Conservation (phyloP, 140 eudicot genomes). For the Ambrosia hybrid region DNA sequence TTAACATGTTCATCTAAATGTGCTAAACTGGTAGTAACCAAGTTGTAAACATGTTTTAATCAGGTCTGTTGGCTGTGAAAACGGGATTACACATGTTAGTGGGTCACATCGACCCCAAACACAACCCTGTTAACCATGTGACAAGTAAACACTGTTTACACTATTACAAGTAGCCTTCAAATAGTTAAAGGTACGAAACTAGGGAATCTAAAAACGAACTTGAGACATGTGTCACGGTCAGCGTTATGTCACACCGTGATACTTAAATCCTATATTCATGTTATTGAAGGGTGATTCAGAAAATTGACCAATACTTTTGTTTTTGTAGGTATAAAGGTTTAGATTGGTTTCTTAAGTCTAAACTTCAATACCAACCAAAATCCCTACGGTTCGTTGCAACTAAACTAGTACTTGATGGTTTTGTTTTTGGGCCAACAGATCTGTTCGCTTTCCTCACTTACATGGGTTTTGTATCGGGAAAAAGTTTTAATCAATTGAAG, state of each 20-base stretch:
- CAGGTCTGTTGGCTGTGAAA: too few species aligned
- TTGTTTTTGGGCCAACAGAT: conserved; percentile 80
- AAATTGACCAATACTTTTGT: background rate
- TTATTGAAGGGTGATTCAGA: background rate
- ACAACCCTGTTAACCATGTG: too few species aligned
- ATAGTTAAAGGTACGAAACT: too few species aligned
- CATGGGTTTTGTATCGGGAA: conserved; percentile 86
- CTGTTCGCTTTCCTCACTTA: conserved; percentile 69
- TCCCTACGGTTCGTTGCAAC: conserved; percentile 66
- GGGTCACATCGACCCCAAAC: too few species aligned
- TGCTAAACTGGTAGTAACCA: too few species aligned
- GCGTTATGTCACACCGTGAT: too few species aligned
- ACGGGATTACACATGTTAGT: too few species aligned
- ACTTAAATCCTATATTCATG: background rate
- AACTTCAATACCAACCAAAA: conserved; percentile 58
- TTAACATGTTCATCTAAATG: too few species aligned
- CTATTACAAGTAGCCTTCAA: too few species aligned
- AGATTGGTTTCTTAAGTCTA: conserved; percentile 57
- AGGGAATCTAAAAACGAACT: background rate
- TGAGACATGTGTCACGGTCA: too few species aligned
- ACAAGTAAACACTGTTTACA: too few species aligned
- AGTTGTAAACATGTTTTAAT: too few species aligned
- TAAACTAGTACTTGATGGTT: conserved; percentile 80
- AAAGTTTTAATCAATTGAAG: conserved; percentile 60
- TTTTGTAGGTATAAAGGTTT: conserved; percentile 71